phyloP scores from a whole-genome alignment of 2,329 filamentous ascomycete genomes.

The Coniochaeta sp. region DNA sequence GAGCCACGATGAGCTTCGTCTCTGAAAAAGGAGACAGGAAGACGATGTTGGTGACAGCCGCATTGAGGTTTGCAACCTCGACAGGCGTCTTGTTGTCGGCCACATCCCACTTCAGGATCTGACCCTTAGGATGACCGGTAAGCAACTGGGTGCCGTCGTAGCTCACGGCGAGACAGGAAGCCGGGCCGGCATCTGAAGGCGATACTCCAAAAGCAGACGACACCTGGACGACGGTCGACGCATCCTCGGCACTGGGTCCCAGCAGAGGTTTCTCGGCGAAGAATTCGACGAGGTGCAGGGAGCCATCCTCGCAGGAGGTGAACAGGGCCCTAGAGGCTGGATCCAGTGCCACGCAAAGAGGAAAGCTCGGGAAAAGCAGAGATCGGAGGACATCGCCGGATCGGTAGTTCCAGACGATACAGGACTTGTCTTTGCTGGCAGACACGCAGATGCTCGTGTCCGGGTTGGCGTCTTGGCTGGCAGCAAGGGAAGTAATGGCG shows the following conservation, averaged over 20 bases:
- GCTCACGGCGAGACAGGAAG: slow-evolving; percentile 63
- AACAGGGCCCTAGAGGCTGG: slow-evolving; percentile 79
- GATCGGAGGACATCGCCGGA: slow-evolving; percentile 72
- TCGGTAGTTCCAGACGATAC: slow-evolving; percentile 88
- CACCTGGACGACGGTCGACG: slow-evolving; percentile 50
- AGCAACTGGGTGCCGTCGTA: slow-evolving; percentile 77
- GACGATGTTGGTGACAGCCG: slow-evolving; percentile 74
- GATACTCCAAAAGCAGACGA: slow-evolving; percentile 46
- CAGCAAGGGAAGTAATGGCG: slow-evolving; percentile 57
- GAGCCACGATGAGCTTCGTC: slow-evolving; percentile 36
- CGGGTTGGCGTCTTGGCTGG: slow-evolving; percentile 58
- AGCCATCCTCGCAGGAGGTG: slow-evolving; percentile 72
- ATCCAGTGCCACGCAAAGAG: slow-evolving; percentile 69
- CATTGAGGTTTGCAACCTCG: slow-evolving; percentile 65
- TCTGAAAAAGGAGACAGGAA: slow-evolving; percentile 57
- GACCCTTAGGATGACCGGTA: slow-evolving; percentile 75
- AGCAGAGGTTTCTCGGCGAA: slow-evolving; percentile 49
- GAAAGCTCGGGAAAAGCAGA: slow-evolving; percentile 67
- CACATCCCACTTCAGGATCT: slow-evolving; percentile 74
- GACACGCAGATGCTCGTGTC: slow-evolving; percentile 79
- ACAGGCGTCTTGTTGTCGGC: slow-evolving; percentile 61
- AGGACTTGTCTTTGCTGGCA: slow-evolving; percentile 77
- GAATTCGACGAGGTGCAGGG: slow-evolving; percentile 73
- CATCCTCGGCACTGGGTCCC: slow-evolving; percentile 42
- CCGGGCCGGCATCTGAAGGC: slow-evolving; percentile 57